Evolutionary conservation across 1,284 basidiomycete genomes (phyloP), one percentile per base, ranked within the genome.

Genomic region (Ustilago loliicola): DNA sequence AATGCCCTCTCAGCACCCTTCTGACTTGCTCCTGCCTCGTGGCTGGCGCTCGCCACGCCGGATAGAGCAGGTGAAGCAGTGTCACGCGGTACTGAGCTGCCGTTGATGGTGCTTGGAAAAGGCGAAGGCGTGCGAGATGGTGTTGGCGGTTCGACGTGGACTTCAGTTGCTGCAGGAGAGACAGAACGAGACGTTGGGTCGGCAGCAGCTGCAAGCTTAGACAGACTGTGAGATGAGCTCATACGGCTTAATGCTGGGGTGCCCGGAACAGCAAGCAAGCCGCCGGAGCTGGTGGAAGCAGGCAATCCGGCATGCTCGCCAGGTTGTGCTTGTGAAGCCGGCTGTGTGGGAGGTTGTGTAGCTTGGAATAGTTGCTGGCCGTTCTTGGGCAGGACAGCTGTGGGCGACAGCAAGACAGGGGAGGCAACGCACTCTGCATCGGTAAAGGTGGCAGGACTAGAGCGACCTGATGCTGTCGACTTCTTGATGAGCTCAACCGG

Each of bases 61-160:
- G 59, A 54, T 13, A 57, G 61, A 17, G 70, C 64, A 8, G 58
- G 55, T 42, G 61, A 60, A 3, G 57, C 57, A 5, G 54, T 54
- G 42, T 72, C 52, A n/a, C 61, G 57, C 27, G 36, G 25, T 9
- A 64, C 23, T 1, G 48, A 36, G 10, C 48, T 36, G 29, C 50
- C 27, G 27, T 25, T 10, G 25, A 29, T 23, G 1, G 58, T 21
- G 30, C 25, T 48, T 1, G 70, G 70, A 17, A 10, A 61, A n/a
- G 70, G 70, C 42, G 70, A 72, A 11, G 70, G 65, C 15, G 70
- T 64, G 11, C 64, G 64, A 4, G 73, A 76, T 1, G 68, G 73
- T 27, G 68, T 76, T 11, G 68, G 73, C 36, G 68, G 68, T 29
- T 76, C 68, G 25, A 76, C 50, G 11, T 72, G 68, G 15, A 72